Base-by-base conservation (phyloP, 495 filamentous ascomycete species). In the Neurospora cerealis region DNA sequence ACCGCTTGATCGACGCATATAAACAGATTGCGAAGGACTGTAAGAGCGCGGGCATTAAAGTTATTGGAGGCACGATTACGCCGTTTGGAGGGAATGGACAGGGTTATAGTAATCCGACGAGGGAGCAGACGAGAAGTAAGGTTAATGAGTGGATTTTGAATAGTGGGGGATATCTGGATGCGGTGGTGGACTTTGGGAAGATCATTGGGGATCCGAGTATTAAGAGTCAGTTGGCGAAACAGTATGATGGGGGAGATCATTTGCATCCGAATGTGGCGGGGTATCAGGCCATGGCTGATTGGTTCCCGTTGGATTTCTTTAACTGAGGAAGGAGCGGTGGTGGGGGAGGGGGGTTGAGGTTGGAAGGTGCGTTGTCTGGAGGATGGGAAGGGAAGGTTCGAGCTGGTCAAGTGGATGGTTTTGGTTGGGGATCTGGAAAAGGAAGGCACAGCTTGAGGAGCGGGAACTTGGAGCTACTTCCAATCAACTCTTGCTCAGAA, bases 251-350 rank as follows among this genome's bases (percentile, higher is more conserved):
- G 4, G 92, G 92, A 0, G 92, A 93, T 81, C 88, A 88, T 77
- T 79, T 94, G 77, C 91, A 94, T 84, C 90, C 90, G 0, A 93
- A 90, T 81, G 86, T 84, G n/a, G 83, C 79, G 9, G 91, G 88
- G 0, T 93, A 88, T 79, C 83, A 90, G 77, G 86, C 84, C 0
- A 84, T 93, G 77, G 91, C 90, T 5, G 83, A 88, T 77, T 78
- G 81, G 41, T 90, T 92, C 74, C 88, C 88, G 5, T 74, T 93
- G 74, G 83, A 84, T 10, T 76, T 92, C 13, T 89, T 92, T 48
- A 77, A 78, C 44, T 70, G 28, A 62, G 28, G 28, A 62, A 34
- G 24, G 24, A 1, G 13, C 13, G 28, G 5, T 8, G 13, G 54
- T 17, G 28, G 28, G 28, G 15, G 24, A 19, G 4, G 54, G 5